Base-by-base conservation (phyloP, 352 stramenopile species). In the Globisporangium abappressorium region DNA sequence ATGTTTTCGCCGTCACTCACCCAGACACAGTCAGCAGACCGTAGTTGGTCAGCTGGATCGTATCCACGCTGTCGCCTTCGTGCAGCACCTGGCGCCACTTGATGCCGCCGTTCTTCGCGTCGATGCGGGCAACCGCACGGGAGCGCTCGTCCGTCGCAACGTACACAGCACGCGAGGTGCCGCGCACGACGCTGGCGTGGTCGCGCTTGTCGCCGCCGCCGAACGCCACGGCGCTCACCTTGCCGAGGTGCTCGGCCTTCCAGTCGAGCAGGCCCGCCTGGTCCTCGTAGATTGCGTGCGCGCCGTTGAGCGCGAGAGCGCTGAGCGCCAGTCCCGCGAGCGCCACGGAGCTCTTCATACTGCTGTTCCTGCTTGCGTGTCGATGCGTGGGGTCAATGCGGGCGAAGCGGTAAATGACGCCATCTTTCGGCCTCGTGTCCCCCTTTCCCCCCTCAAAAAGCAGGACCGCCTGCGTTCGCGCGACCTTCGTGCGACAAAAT, bases 251-350 rank as follows among this genome's bases (percentile, higher is more conserved):
- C 70, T 91, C 62, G 15, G 76, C 65, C 57, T 79, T 87, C 85
- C 85, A 95, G 80, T 95, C 87, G 60, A 93, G 85, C 64, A 93
- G 72, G 3, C 85, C 87, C 5, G 80, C 83, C 65, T 95, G 87
- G 69, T 95, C 87, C 46, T 87, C 81, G 69, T 82, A 93, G 55
- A 95, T 79, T 20, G 73, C 84, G 56, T 36, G 60, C 28, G 70
- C 53, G 18, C 55, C 28, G 24, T 70, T 56, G 49, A 81, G 30
- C 43, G 24, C n/a, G 11, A 62, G 56, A 6, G 55, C 28, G 63
- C 64, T 76, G 34, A 87, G 70, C 68, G 72, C 66, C 22, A 79
- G 43, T 51, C 43, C 43, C 18, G 43, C 43, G 43, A 51, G 65
- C 51, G 57, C 57, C 20, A 57, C 55, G 20, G 57, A 36, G 20